Conservation (phyloP, 495 filamentous ascomycete species). For the Sporormia fimetaria region DNA sequence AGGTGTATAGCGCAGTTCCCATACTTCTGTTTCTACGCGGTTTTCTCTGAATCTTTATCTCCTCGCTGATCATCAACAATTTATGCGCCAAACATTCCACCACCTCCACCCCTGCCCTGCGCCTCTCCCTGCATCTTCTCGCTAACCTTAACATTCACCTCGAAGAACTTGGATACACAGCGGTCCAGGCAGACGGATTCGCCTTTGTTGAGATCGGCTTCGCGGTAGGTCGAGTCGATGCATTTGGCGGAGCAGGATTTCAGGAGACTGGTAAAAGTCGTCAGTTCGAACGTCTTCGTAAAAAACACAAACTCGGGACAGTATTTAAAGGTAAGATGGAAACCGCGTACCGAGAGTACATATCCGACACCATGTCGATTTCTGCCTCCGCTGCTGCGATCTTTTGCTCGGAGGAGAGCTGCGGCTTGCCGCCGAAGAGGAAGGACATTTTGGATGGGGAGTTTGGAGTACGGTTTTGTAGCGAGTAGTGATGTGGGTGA, state of each 20-base stretch:
- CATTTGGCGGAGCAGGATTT: conserved; percentile 88
- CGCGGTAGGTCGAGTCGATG: conserved; percentile 79
- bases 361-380: conserved; percentile 86
- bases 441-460: conserved; percentile 95
- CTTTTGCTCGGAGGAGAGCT: conserved; percentile 89
- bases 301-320: not conserved
- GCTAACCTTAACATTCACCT: conserved; percentile 84
- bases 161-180: conserved; percentile 95
- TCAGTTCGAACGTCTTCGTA: not conserved
- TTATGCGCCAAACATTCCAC: conserved; percentile 41
- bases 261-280: conserved; percentile 72
- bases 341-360: conserved; percentile 73
- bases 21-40: too few species aligned
- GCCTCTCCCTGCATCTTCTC: conserved; percentile 68
- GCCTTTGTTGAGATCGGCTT: conserved; percentile 94
- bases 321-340: conserved; percentile 3
- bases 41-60: too few species aligned
- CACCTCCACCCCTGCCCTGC: conserved; percentile 32
- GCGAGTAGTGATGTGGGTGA: not conserved
- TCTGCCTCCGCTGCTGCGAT: conserved; percentile 89
- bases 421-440: conserved; percentile 68
- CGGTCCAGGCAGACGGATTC: conserved; percentile 96
- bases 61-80: too few species aligned
- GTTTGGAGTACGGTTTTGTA: conserved; percentile 2
- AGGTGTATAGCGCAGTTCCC: too few species aligned